phyloP scores from a whole-genome alignment of 1,284 basidiomycete genomes.

The Sanguinoderma infundibulare region DNA sequence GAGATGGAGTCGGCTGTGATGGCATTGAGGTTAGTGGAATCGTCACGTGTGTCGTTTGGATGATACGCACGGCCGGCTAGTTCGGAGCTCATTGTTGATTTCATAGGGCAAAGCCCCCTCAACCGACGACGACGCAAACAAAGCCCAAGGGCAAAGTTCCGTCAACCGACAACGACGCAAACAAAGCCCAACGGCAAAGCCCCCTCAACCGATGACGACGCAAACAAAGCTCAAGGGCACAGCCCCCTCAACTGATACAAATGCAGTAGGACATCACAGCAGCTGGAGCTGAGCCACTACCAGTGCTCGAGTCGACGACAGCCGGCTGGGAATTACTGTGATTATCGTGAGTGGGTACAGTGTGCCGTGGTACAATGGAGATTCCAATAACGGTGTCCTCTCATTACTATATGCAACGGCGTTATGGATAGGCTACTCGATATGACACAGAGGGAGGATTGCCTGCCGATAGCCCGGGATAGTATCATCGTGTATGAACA shows the following conservation, averaged over 20 bases:
- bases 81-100: no score
- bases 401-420: neutral
- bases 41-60: no score
- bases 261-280: slow-evolving; percentile 1
- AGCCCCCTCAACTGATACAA: neutral
- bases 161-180: no score
- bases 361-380: neutral
- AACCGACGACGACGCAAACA: no score
- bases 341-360: neutral
- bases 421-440: neutral
- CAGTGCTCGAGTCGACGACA: neutral
- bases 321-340: neutral
- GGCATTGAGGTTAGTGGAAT: no score
- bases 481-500: neutral
- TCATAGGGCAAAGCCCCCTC: no score
- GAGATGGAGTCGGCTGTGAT: no score
- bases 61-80: no score
- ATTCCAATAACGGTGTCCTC: slow-evolving; percentile 1
- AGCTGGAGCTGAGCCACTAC: neutral
- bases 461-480: neutral
- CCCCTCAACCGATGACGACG: no score
- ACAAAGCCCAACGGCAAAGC: no score
- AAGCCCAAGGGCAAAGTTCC: no score
- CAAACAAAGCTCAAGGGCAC: no score
- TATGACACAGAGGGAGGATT: neutral